These are phyloP conservation scores for Capsella bursapastoris DNA, from an alignment of 345 rosid genomes.

Conservation along the genomic window DNA sequence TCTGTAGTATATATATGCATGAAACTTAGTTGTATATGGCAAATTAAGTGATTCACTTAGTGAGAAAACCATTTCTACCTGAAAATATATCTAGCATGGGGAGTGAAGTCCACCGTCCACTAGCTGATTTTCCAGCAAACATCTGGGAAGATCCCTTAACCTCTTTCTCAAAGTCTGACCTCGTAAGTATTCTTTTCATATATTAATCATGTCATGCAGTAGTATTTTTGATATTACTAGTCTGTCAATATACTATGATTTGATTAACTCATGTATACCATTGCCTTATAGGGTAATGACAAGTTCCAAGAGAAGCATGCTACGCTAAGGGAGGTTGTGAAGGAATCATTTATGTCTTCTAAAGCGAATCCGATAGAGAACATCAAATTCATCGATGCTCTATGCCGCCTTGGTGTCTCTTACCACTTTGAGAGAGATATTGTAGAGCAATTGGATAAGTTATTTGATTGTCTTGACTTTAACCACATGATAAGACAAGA, in stretches of 20 bases:
- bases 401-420: conserved; percentile 38
- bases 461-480: conserved; percentile 2
- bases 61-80: background rate
- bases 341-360: conserved; percentile 11
- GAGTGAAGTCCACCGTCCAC: conserved; percentile 15
- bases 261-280: background rate
- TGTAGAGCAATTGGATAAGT: conserved; percentile 2
- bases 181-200: background rate
- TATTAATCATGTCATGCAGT: background rate
- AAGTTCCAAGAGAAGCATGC: conserved; percentile 17
- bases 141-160: conserved; percentile 20
- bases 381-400: conserved; percentile 33
- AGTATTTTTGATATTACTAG: background rate
- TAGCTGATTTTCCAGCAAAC: conserved; percentile 21
- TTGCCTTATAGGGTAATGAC: conserved; percentile 20
- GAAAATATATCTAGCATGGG: background rate
- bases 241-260: background rate
- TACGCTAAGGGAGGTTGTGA: conserved; percentile 23
- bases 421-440: conserved; percentile 33
- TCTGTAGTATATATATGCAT: background rate
- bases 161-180: conserved; percentile 5
- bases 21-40: background rate
- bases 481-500: background rate
- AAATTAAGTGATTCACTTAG: background rate
- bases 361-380: conserved; percentile 17